Evolutionary conservation across 345 rosid species (phyloP), one percentile per base, ranked within the genome.

Genomic region (Salix brachista): DNA sequence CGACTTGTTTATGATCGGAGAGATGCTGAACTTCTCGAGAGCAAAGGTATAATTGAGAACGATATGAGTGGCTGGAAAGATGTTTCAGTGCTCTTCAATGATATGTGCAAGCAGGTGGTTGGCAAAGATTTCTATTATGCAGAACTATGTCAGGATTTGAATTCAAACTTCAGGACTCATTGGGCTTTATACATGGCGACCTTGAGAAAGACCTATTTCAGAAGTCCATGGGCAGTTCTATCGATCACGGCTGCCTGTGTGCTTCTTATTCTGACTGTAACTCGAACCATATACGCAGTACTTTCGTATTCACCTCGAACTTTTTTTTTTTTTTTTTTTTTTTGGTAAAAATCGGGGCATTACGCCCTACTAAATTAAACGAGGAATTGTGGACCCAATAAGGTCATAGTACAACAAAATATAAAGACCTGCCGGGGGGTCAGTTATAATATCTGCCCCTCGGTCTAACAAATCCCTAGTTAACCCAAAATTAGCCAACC

Each of bases 61-160:
- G 50, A 75, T 21, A 30, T 50, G 32, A 65, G 78, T 5, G 78
- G 78, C 0, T 12, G 71, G 21, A 69, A 75, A 4, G 78, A 75
- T n/a, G 78, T 75, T 9, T 21, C 78, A 9, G 71, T 8, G 12
- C 52, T 75, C n/a, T 62, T 75, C 32, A 75, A 75, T 37, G 62
- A 75, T 13, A 75, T 75, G 61, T 65, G 65, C 70, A 75, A 66
- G 78, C 78, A 75, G 52, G 42, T 66, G n/a, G 71, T n/a, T 42
- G 17, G 39, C 14, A 28, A n/a, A 32, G 78, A 75, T 14, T 65
- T 65, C 32, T 36, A 32, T 36, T 66, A 64, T 37, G 50, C 11
- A 8, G 65, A 64, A 48, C 11, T 75, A n/a, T 65, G 71, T 23
- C 71, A 75, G 42, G 2, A 48, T 8, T 64, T 75, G 64, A 66